Conservation (phyloP, 2,329 filamentous ascomycete genomes). For the Fusarium longipes region DNA sequence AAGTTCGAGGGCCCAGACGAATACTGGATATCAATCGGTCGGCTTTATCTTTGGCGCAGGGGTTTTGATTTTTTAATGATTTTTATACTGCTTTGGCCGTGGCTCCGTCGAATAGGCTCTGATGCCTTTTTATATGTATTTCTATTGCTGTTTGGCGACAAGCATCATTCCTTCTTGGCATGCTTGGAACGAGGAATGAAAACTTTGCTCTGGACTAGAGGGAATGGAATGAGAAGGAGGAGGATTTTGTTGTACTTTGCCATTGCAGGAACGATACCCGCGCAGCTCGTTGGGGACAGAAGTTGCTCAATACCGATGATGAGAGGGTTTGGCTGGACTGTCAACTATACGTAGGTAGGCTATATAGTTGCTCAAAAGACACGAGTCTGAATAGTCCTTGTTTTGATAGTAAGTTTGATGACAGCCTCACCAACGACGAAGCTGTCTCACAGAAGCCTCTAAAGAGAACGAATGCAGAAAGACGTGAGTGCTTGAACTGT, state of each 20-base stretch:
- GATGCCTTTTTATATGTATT: constrained; percentile 35
- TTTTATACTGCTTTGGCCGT: constrained; percentile 1
- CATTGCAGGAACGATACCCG: constrained; percentile 48
- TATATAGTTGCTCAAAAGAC: constrained; percentile 13
- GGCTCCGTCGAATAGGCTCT: constrained; percentile 8
- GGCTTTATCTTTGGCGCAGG: constrained; percentile 44
- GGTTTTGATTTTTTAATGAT: constrained; percentile 26
- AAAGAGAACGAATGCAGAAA: neutral
- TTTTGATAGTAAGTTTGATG: neutral
- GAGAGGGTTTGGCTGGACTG: neutral
- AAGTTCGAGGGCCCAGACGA: constrained; percentile 27
- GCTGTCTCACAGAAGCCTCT: neutral
- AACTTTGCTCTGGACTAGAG: neutral
- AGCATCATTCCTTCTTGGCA: constrained; percentile 12
- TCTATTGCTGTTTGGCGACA: constrained; percentile 30
- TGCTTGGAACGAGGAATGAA: constrained; percentile 19
- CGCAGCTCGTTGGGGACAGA: constrained; percentile 34
- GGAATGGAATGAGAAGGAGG: constrained; percentile 15
- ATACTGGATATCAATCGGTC: constrained; percentile 43
- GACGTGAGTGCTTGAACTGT: neutral
- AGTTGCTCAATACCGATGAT: constrained; percentile 36
- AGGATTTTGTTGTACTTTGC: constrained; percentile 45
- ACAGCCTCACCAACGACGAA: neutral
- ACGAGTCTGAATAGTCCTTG: constrained; percentile 4
- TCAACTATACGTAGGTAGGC: neutral